Base-by-base conservation (phyloP, 768 basidiomycete genomes). In the Cystobasidium tubakii region DNA sequence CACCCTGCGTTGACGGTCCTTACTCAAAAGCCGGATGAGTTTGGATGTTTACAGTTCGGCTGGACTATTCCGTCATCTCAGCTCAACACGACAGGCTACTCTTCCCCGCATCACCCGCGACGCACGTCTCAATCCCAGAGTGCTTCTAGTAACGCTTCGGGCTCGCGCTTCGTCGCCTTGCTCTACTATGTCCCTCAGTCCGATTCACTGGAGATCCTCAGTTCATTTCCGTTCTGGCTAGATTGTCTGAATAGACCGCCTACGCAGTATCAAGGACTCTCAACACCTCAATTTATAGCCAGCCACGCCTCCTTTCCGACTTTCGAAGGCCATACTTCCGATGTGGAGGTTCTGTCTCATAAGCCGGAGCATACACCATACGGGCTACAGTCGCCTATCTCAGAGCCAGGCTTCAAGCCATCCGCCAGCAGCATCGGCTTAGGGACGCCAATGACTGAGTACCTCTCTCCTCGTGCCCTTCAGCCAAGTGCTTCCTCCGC, bases 151-250 rank as follows among this genome's bases (percentile, higher is more conserved):
- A 2, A 33, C 29, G 3, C 21, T 1, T 55, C 69, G 2, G 69
- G 69, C 3, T 25, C 53, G 4, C 69, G 53, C 7, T 60, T 13
- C 39, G n/a, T 31, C 12, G 53, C 69, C 13, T 31, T 71, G 25
- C 55, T 71, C 3, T 71, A 53, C n/a, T 71, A 71, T 36, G 27
- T 27, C 25, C 69, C 69, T 27, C 19, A 71, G 4, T 13, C 54
- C 6, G 69, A 71, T 25, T 7, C 69, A 10, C 55, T 71, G 17
- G 34, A 33, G n/a, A 62, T 21, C 1, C 42, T 71, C 7, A 21
- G 12, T 9, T 21, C 69, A 13, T 60, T 71, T 25, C 33, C 53
- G 17, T 55, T 55, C 69, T 71, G 69, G 69, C 69, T 71, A 12
- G 69, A 71, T 29, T 34, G 23, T 31, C 33, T 17, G 25, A 12